Evolutionary conservation across 257 asterid genomes (phyloP), one percentile per base, ranked within the genome.

Genomic region (Prunella vulgaris): DNA sequence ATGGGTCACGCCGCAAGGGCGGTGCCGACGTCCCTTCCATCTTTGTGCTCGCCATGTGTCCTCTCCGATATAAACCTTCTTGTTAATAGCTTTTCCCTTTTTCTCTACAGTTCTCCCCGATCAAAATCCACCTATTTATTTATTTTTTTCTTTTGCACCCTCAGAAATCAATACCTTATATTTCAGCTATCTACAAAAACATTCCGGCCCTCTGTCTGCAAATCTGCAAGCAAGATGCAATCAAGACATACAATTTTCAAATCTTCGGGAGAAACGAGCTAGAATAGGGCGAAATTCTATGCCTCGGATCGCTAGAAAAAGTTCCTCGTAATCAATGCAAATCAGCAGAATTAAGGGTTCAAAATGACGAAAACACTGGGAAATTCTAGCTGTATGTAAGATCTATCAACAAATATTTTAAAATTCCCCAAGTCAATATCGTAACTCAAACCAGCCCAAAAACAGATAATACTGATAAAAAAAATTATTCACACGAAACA

Each of bases 11-110:
- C 65, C 99, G 80, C 79, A 82, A 38, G 6, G 80, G 87, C 7
- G 90, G 90, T n/a, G 89, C 90, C 32, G 92, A 84, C 0, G 95
- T 25, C 66, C 96, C 96, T 88, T 82, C 98, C 89, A 82, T 69
- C 77, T 87, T 87, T 1, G 88, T 68, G 78, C 82, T 90, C 74
- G 84, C 76, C 93, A 86, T 84, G 60, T 35, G 61, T 70, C 74
- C 71, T 49, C 73, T 28, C 70, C 73, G 17, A 75, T 61, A 62
- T 69, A 78, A 68, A 66, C 71, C 75, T 49, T 35, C 40, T 35
- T 57, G 21, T n/a, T 13, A 3, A 48, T 33, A 30, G 17, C 54
- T 72, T 24, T 12, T 42, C n/a, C 38, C 38, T 78, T 56, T n/a
- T 7, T 40, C 72, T 42, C 7, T 3, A 42, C 21, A 15, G 9